These are phyloP conservation scores for cucumber (Cucumis sativus) DNA, from an alignment of 306 rosid species.

Conservation along the genomic window Cucumber_9930_V3 NC_026660.2:4118501-4119000, in stretches of 20 bases:
- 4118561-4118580: not conserved
- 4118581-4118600: not conserved
- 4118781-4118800: not conserved
- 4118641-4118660: not conserved
- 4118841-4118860: not conserved
- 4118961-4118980: not conserved
- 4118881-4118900: not conserved
- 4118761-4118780: slow-evolving; percentile 31
- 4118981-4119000: not conserved
- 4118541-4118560: not conserved
- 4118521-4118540: not conserved
- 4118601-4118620: not conserved
- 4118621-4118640: not conserved
- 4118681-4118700: not conserved
- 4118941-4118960: not conserved
- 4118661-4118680: not conserved
- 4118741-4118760: slow-evolving; percentile 49
- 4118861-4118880: not conserved
- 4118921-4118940: not conserved
- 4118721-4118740: slow-evolving; percentile 63
- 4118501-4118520: not conserved
- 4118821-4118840: not conserved
- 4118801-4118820: not conserved
- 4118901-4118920: not conserved
- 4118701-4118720: slow-evolving; percentile 55